Conservation (phyloP, 805 yeast genomes). For the Cephaloascus albidus region DNA sequence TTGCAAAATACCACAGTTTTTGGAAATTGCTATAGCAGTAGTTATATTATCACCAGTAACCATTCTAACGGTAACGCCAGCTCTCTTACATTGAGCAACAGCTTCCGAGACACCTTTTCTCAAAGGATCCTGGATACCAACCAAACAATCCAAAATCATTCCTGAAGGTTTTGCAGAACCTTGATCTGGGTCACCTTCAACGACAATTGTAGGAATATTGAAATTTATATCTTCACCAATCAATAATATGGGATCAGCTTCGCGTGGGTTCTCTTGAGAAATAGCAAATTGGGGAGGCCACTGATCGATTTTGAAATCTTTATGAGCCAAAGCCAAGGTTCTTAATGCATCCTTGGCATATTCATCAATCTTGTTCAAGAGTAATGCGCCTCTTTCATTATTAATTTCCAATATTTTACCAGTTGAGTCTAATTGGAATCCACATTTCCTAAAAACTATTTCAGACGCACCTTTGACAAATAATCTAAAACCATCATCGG, state of each 20-base stretch:
- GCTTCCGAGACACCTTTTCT: constrained; percentile 88
- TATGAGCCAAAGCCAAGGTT: constrained; percentile 82
- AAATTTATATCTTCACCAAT: constrained; percentile 19
- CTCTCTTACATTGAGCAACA: constrained; percentile 72
- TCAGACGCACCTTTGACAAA: constrained; percentile 94
- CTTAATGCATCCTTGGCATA: constrained; percentile 78
- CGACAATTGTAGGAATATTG: neutral
- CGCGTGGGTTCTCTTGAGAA: constrained; percentile 15
- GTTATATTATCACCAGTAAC: constrained; percentile 93
- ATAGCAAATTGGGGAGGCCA: constrained; percentile 65
- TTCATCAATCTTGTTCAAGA: constrained; percentile 26
- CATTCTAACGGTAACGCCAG: constrained; percentile 95
- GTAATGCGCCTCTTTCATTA: constrained; percentile 16
- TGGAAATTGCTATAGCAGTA: constrained; percentile 89
- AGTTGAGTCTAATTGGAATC: constrained; percentile 21
- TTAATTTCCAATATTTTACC: constrained; percentile 18
- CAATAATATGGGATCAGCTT: constrained; percentile 34
- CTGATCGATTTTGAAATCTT: constrained; percentile 38
- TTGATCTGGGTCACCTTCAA: neutral
- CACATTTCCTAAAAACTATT: constrained; percentile 58
- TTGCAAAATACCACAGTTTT: constrained; percentile 69
- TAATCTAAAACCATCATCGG: constrained; percentile 42
- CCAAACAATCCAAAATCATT: constrained; percentile 58
- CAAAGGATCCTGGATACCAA: constrained; percentile 94
- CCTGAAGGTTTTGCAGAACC: constrained; percentile 12